Evolutionary conservation across 2,329 filamentous ascomycete genomes (phyloP).

Genomic region (Hymenoscyphus fructigenus): DNA sequence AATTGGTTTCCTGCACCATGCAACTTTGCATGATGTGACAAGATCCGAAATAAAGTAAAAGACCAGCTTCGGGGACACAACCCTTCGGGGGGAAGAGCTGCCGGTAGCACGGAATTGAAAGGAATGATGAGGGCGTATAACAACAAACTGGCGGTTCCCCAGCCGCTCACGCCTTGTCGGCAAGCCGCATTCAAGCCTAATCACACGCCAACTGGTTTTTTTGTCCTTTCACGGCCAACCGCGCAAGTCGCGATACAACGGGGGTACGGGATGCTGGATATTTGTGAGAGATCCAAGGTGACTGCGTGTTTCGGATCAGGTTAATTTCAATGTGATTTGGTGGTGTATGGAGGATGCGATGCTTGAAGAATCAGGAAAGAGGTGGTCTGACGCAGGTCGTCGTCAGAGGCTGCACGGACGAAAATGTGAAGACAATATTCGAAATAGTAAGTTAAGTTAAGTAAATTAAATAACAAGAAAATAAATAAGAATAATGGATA

Average conservation of each 20-base stretch:
- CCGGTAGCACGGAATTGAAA: not conserved
- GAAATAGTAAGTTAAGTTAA: not conserved
- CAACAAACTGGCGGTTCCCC: not conserved
- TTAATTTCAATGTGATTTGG: not conserved
- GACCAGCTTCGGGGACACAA: not conserved
- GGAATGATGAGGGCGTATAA: not conserved
- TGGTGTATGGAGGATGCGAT: not conserved
- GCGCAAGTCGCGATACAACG: not conserved
- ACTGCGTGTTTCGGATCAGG: not conserved
- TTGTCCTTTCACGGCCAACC: not conserved
- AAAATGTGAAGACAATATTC: not conserved
- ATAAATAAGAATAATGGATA: not conserved
- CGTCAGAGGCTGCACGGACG: conserved; percentile 2
- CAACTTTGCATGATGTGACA: not conserved
- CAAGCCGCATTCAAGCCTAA: not conserved
- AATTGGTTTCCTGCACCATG: not conserved
- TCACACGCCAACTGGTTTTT: not conserved
- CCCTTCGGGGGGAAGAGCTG: not conserved
- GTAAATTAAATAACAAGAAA: not conserved
- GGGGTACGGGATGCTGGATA: not conserved
- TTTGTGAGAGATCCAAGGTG: not conserved
- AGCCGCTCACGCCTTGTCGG: conserved; percentile 3
- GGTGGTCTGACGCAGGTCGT: not conserved
- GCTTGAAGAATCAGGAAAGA: not conserved
- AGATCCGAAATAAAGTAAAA: not conserved